Conservation (phyloP, 805 yeast species). For the Metschnikowia baotianmanensis region DNA sequence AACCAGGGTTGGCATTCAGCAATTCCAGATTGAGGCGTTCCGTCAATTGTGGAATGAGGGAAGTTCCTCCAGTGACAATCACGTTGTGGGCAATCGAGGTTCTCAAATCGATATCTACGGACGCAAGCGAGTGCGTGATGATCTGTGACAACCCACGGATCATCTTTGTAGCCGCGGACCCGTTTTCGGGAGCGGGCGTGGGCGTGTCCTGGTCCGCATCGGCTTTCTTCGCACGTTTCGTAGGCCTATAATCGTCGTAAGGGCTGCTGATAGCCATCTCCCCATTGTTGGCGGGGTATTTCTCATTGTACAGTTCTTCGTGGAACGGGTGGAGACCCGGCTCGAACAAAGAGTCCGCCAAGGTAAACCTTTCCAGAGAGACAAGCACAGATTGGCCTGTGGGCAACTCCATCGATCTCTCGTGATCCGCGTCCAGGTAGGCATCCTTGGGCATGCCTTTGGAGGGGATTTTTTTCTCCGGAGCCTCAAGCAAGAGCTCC, state of each 20-base stretch:
- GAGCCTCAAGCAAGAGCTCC: constrained; percentile 62
- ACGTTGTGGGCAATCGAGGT: constrained; percentile 87
- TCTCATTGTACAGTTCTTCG: constrained; percentile 20
- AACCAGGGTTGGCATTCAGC: constrained; percentile 69
- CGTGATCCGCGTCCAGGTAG: constrained; percentile 27
- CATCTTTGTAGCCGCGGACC: constrained; percentile 14
- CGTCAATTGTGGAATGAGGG: constrained; percentile 76
- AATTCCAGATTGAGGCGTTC: constrained; percentile 75
- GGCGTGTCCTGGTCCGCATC: constrained; percentile 35
- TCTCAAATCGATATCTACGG: constrained; percentile 76
- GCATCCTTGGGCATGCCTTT: constrained; percentile 25
- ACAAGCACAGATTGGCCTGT: constrained; percentile 67
- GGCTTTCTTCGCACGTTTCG: constrained; percentile 55
- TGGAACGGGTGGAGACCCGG: constrained; percentile 48
- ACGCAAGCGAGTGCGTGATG: constrained; percentile 51
- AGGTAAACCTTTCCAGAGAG: constrained; percentile 54
- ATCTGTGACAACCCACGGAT: constrained; percentile 58
- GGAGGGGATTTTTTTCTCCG: constrained; percentile 33
- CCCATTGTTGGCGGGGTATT: constrained; percentile 49
- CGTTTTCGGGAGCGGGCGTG: constrained; percentile 19
- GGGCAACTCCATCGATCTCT: constrained; percentile 68
- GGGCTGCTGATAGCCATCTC: constrained; percentile 45
- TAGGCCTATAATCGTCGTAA: constrained; percentile 66
- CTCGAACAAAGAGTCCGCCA: constrained; percentile 72
- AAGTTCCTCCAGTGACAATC: constrained; percentile 80